Base-by-base conservation (phyloP, 306 rosid genomes). In the Prunus salicina region DNA sequence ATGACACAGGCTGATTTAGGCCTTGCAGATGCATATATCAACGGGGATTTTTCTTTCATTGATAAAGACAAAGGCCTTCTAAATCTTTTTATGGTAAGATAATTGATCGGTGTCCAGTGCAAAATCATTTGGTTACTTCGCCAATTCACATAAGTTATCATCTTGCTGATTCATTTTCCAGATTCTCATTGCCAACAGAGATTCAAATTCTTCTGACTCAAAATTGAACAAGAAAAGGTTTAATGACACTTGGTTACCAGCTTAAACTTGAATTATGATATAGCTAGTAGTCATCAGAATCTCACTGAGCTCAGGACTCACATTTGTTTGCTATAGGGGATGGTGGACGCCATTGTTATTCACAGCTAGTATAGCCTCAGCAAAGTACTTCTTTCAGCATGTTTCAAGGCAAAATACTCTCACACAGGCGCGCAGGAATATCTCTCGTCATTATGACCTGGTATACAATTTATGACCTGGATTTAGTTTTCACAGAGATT, bases 1-100 rank as follows among this genome's bases (percentile, higher is more conserved):
- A 90, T 86, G 90, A 87, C 98, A 30, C 97, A 76, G 69, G 97
- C 98, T 45, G 98, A 93, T 82, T 86, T 93, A 86, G 98, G 97
- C 89, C 88, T 93, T 38, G 98, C 97, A 19, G 97, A 91, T 83
- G 96, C 98, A 64, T 93, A 88, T 77, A 88, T 91, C 52, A 83
- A 90, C 20, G 96, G 89, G 19, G 93, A 91, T 74, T 86, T 90
- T 71, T 87, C 93, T 55, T 90, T 94, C 77, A 90, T 79, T 55
- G 97, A 91, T 74, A 87, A 94, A 75, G 84, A 91, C 66, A 83
- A 80, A 72, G 98, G 96, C 67, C 95, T 94, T 67, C 78, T 91
- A 47, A 85, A 86, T 66, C 76, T 90, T 61, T 76, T 91, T 53
- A 49, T 80, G 97, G 97, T 93, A 78, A 57, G 84, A 34, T 71